These are phyloP conservation scores for Boletus pseudo-olivaceus DNA, from an alignment of 768 basidiomycete species.

Conservation along the genomic window DNA sequence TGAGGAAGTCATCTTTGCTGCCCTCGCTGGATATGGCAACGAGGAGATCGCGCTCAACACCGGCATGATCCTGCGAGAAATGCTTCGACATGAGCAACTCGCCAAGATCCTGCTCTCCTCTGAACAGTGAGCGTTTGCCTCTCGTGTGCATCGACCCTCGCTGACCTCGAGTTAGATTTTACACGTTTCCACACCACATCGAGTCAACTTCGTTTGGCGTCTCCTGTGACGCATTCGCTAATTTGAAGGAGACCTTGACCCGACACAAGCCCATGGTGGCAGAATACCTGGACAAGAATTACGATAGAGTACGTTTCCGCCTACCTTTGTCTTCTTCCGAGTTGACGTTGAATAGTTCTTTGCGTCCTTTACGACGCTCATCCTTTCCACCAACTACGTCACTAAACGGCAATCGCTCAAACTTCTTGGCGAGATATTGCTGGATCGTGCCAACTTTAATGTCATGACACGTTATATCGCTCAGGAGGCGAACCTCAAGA, in stretches of 20 bases:
- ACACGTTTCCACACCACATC: constrained; percentile 94
- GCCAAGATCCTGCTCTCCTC: constrained; percentile 88
- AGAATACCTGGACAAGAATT: constrained; percentile 93
- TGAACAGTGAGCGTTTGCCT: constrained; percentile 70
- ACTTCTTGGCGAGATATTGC: constrained; percentile 93
- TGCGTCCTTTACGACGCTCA: constrained; percentile 87
- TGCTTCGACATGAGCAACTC: constrained; percentile 89
- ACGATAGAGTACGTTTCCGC: constrained; percentile 73
- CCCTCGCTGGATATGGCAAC: constrained; percentile 89
- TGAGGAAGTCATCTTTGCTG: constrained; percentile 74
- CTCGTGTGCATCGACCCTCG: background rate
- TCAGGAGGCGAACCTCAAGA: constrained; percentile 93
- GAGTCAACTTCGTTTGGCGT: constrained; percentile 98
- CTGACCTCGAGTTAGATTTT: constrained; percentile 61
- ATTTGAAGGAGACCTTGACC: constrained; percentile 95
- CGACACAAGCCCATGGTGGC: constrained; percentile 98
- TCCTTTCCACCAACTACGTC: constrained; percentile 93
- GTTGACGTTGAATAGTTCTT: constrained; percentile 67
- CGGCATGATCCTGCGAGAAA: constrained; percentile 96
- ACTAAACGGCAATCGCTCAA: constrained; percentile 99
- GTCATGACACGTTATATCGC: constrained; percentile 99
- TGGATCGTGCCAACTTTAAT: constrained; percentile 96
- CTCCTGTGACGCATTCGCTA: constrained; percentile 96
- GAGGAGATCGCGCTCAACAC: constrained; percentile 97
- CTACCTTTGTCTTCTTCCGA: background rate